phyloP scores from a whole-genome alignment of 2,329 filamentous ascomycete genomes.

The Fusarium sp. region DNA sequence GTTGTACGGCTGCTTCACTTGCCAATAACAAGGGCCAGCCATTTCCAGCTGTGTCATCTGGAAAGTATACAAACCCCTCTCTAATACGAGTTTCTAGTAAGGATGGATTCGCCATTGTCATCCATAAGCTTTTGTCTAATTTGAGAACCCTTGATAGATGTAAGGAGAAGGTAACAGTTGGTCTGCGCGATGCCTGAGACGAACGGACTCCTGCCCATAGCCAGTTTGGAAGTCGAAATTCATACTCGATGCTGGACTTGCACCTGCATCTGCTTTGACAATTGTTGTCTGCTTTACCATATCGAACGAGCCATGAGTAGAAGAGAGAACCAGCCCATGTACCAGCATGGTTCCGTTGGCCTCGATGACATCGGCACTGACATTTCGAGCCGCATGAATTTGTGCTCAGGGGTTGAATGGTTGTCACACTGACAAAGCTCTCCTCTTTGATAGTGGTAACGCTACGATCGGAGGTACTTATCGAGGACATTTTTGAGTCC shows the following conservation, averaged over 20 bases:
- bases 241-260: accelerated
- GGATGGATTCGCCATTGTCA: accelerated
- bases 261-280: neutral
- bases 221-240: conserved; percentile 19
- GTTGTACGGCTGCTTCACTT: accelerated
- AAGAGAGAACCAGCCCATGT: neutral
- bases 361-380: conserved; percentile 18
- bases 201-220: conserved; percentile 10
- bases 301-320: conserved; percentile 3
- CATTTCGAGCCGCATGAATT: neutral
- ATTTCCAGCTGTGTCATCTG: accelerated
- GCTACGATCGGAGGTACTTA: accelerated
- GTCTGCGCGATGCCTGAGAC: neutral
- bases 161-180: neutral
- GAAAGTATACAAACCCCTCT: neutral
- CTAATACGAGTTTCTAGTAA: neutral
- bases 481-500: accelerated
- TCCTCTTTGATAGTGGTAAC: neutral
- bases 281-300: accelerated
- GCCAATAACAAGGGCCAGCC: neutral
- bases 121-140: accelerated
- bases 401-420: neutral
- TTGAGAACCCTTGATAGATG: neutral
- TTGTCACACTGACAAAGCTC: neutral
- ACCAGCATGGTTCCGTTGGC: neutral